Conservation (phyloP, 2,329 filamentous ascomycete genomes). For the Penicillium sp. region DNA sequence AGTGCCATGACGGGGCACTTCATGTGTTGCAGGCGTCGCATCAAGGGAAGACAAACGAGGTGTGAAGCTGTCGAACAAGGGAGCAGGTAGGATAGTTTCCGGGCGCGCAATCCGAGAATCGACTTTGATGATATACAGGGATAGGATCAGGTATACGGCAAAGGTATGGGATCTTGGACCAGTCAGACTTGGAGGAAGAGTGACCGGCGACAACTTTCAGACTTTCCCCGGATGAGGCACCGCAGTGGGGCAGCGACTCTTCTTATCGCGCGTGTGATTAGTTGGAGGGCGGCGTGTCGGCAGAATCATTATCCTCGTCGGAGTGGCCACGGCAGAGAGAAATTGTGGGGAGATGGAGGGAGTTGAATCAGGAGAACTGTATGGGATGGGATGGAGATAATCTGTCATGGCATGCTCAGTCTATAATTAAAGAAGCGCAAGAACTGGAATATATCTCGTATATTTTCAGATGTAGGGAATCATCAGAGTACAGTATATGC, state of each 20-base stretch:
- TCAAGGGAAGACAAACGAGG: conserved; percentile 4
- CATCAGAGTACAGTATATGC: not conserved
- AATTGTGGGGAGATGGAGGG: not conserved
- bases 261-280: conserved; percentile 24
- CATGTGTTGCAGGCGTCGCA: conserved; percentile 13
- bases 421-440: not conserved
- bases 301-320: conserved; percentile 7
- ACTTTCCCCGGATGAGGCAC: conserved; percentile 20
- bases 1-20: conserved; percentile 19
- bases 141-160: not conserved
- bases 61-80: not conserved
- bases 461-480: not conserved
- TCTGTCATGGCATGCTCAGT: not conserved
- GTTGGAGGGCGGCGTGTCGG: not conserved
- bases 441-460: not conserved
- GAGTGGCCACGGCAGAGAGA: not conserved
- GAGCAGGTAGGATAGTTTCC: not conserved
- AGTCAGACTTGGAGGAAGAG: not conserved
- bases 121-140: not conserved
- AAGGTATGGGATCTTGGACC: not conserved
- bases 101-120: not conserved
- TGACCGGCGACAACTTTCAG: not conserved
- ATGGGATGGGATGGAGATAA: not conserved
- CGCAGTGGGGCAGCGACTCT: conserved; percentile 15
- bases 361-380: not conserved